Base-by-base conservation (phyloP, 2,329 filamentous ascomycete genomes). In the Talaromyces sp. region DNA sequence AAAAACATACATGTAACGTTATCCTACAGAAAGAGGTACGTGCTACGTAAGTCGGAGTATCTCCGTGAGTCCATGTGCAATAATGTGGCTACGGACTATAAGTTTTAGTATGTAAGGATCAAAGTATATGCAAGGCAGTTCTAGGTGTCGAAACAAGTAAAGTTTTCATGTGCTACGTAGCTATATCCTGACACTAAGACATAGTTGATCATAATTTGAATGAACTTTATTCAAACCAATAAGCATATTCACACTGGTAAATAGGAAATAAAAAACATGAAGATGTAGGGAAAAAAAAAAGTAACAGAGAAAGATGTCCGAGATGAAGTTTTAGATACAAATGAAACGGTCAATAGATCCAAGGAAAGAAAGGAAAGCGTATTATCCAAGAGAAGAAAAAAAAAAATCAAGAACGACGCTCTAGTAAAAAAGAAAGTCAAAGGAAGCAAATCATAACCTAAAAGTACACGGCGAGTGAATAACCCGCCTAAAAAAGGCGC, bases 381-480 rank as follows among this genome's bases (percentile, higher is more conserved):
- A 55, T 32, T 55, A 54, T 17, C 54, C 55, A 61, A 24, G 56
- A 54, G 48, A 48, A 43, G 43, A 27, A 51, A 52, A 54, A 38
- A 48, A 43, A 51, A 27, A 51, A 52, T 53, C 43, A 46, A 17
- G 14, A 52, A n/a, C 26, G 12, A 19, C 48, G 26, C 14, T 52
- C 24, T 29, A 9, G 27, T 52, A 17, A 31, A 35, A 19, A 43
- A 26, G 11, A 56, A 43, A 35, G n/a, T 10, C 29, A 50, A 53
- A 35, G 11, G 35, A 48, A 26, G 46, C 43, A 32, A 54, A 17
- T 38, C 17, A 29, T n/a, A 43, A 46, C 41, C 19, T 58, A 58
- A 46, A 51, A 61, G 48, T 60, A 60, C 59, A 60, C 35, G 54
- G 58, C 54, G 54, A 48, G 46, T 24, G 27, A 14, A 35, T 3